phyloP scores from a whole-genome alignment of 164 flowering plant species.

The Vitis amurensis region DNA sequence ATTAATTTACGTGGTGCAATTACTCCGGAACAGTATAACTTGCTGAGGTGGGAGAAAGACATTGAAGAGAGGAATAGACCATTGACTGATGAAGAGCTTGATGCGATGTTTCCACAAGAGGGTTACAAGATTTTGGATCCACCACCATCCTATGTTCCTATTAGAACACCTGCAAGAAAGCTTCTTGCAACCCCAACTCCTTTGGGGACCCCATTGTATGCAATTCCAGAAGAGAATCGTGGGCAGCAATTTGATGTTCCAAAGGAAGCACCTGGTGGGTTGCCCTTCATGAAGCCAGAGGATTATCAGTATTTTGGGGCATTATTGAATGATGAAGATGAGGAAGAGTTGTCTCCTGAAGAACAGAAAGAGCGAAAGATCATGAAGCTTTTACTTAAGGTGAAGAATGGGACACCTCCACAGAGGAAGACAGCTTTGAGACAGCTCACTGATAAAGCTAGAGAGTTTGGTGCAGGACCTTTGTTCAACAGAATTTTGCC shows the following conservation, averaged over 20 bases:
- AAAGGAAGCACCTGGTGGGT: conserved; percentile 82
- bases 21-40: conserved; percentile 92
- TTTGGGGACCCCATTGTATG: conserved; percentile 77
- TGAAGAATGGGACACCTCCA: conserved; percentile 98
- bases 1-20: conserved; percentile 66
- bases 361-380: conserved; percentile 98
- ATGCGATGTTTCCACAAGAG: conserved; percentile 90
- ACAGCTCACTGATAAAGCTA: conserved; percentile 95
- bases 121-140: conserved; percentile 94
- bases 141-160: conserved; percentile 90
- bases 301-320: conserved; percentile 90
- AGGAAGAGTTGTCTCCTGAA: conserved; percentile 87
- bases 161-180: conserved; percentile 97
- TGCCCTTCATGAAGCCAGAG: conserved; percentile 96
- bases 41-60: conserved; percentile 96
- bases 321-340: conserved; percentile 85
- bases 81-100: conserved; percentile 95
- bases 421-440: conserved; percentile 97
- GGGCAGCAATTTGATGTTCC: conserved; percentile 97
- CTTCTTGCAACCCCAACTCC: conserved; percentile 97
- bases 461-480: conserved; percentile 97
- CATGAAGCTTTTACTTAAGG: conserved; percentile 95
- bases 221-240: conserved; percentile 91
- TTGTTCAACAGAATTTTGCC: conserved; percentile 89
- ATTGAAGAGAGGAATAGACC: conserved; percentile 97